Evolutionary conservation across 495 filamentous ascomycete species (phyloP).

Genomic region (Durotheca rogersii): DNA sequence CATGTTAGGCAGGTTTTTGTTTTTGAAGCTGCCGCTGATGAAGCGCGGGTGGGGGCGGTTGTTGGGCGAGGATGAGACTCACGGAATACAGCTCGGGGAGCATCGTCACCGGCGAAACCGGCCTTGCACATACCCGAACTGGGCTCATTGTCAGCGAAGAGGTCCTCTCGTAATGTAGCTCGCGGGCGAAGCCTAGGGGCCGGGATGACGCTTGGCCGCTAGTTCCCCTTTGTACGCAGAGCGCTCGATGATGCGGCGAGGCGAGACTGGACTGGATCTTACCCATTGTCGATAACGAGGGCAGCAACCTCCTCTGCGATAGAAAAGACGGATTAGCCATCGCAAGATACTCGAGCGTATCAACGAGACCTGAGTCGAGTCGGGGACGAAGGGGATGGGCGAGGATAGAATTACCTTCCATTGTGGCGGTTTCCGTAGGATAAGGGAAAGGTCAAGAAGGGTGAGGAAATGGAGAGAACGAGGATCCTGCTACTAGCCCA

Average conservation of each 20-base stretch:
- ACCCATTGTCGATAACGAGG: conserved; percentile 99
- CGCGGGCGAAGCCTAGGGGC: conserved; percentile 5
- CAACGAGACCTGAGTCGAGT: conserved; percentile 1
- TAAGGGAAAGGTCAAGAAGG: conserved; percentile 36
- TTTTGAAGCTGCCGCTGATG: conserved; percentile 9
- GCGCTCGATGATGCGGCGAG: conserved; percentile 40
- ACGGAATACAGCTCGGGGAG: conserved; percentile 99
- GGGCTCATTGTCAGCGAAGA: conserved; percentile 52
- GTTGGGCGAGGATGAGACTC: conserved; percentile 59
- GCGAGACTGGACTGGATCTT: conserved; percentile 53
- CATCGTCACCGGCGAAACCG: conserved; percentile 99
- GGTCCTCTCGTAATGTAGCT: conserved; percentile 8
- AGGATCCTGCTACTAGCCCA: conserved; percentile 37
- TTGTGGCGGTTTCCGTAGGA: conserved; percentile 52
- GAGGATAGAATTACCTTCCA: conserved; percentile 49
- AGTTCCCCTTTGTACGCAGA: conserved; percentile 16
- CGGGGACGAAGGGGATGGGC: conserved; percentile 12
- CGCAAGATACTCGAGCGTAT: conserved; percentile 15
- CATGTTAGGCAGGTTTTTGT: conserved; percentile 32
- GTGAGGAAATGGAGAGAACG: conserved; percentile 39
- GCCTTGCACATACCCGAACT: conserved; percentile 99
- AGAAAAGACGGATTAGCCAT: conserved; percentile 55
- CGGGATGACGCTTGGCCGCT: conserved; percentile 11
- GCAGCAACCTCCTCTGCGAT: conserved; percentile 97
- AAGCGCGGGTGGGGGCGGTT: conserved; percentile 34